phyloP scores from a whole-genome alignment of 176 grass and related monocot genomes.

The Dactylis glomerata region DNA sequence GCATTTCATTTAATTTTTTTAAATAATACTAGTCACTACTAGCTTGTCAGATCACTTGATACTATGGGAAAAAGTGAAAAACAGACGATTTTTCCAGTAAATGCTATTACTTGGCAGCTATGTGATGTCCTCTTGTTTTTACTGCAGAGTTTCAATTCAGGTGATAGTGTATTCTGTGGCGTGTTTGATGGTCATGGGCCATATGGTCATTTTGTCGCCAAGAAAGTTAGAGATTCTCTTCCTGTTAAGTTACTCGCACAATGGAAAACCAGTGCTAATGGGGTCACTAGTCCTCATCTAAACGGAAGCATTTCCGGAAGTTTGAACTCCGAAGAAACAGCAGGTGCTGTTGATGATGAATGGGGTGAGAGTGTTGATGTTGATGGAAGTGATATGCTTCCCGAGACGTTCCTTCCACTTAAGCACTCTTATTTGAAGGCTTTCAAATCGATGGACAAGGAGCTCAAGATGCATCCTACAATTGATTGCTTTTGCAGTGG shows the following conservation, averaged over 20 bases:
- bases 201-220: conserved; percentile 94
- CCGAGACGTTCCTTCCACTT: conserved; percentile 84
- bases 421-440: conserved; percentile 90
- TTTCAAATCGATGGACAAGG: conserved; percentile 96
- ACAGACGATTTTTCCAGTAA: background rate
- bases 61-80: background rate
- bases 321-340: conserved; percentile 71
- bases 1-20: no score
- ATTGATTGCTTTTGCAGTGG: conserved; percentile 99
- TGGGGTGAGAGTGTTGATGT: conserved; percentile 53
- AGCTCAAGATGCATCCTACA: conserved; percentile 74
- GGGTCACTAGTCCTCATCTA: conserved; percentile 50
- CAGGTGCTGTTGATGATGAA: conserved; percentile 72
- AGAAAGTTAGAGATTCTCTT: conserved; percentile 97
- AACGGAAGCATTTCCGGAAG: conserved; percentile 63
- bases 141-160: conserved; percentile 70
- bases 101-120: conserved; percentile 16
- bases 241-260: conserved; percentile 68
- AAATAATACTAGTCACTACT: background rate
- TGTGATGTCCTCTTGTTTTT: background rate
- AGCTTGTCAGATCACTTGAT: conserved; percentile 5
- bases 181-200: conserved; percentile 97
- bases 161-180: conserved; percentile 73
- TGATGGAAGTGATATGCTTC: conserved; percentile 58
- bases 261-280: conserved; percentile 58